Conservation (phyloP, 2,329 filamentous ascomycete species). For the Dothideomycetidae sp. region DNA sequence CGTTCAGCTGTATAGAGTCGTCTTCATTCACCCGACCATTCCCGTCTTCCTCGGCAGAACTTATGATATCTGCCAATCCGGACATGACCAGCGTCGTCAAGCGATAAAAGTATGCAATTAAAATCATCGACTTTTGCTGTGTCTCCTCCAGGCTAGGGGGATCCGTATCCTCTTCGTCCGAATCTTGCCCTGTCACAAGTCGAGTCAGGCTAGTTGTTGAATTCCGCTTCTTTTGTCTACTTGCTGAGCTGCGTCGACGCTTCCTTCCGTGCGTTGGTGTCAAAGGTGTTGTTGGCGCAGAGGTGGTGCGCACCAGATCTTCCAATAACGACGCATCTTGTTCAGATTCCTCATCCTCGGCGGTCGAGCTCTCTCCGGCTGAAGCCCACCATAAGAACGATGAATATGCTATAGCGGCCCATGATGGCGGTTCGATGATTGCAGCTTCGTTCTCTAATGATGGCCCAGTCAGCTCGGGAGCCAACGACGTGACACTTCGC, state of each 20-base stretch:
- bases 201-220: conserved; percentile 3
- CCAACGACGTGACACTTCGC: conserved; percentile 6
- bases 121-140: conserved; percentile 49
- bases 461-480: background rate
- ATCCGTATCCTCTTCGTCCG: conserved; percentile 27
- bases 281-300: conserved; percentile 9
- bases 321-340: conserved; percentile 32
- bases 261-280: conserved; percentile 9
- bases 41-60: conserved; percentile 31
- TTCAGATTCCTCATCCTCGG: conserved; percentile 40
- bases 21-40: conserved; percentile 25
- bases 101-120: conserved; percentile 71
- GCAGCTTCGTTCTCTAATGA: conserved; percentile 16
- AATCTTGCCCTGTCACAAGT: conserved; percentile 26
- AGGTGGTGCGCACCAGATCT: conserved; percentile 23
- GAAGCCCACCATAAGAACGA: conserved; percentile 87
- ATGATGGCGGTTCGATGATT: conserved; percentile 42
- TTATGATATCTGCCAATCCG: conserved; percentile 42
- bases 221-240: conserved; percentile 1
- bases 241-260: conserved; percentile 1
- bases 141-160: conserved; percentile 13
- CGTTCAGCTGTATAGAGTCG: conserved; percentile 36
- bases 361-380: conserved; percentile 54
- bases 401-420: conserved; percentile 63
- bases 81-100: conserved; percentile 53